A percentile compares a stretch with the other conserved stretches of the same genome.
Evolutionary conservation across 495 filamentous ascomycete species (phyloP).

Genomic region (Penicillium pancosmium): DNA sequence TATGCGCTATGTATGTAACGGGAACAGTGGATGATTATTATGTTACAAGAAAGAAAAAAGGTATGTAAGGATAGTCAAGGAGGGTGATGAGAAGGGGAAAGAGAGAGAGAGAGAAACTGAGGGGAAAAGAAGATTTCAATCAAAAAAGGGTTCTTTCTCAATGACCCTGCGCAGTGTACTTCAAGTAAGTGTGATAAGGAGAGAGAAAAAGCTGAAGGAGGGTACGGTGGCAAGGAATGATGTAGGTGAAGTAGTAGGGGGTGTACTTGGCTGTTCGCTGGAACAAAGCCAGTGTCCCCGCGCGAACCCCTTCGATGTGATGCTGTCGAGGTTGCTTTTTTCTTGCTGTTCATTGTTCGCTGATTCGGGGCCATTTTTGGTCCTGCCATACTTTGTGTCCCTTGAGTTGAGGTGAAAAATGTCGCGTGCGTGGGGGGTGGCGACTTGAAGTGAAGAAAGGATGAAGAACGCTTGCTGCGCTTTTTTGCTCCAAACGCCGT

Average conservation of each 20-base stretch:
- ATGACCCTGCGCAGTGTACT: neutral
- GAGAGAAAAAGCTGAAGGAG: conserved; percentile 1
- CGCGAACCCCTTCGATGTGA: conserved; percentile 5
- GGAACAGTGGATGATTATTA: conserved; percentile 17
- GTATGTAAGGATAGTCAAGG: conserved; percentile 14
- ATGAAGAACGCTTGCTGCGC: conserved; percentile 17
- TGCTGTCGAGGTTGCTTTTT: neutral
- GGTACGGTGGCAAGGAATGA: conserved; percentile 8
- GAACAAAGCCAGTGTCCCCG: neutral
- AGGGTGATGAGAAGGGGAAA: conserved; percentile 5
- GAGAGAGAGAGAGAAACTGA: conserved; percentile 1
- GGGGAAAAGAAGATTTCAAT: neutral
- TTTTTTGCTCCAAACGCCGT: conserved; percentile 23
- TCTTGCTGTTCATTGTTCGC: conserved; percentile 7
- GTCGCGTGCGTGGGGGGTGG: neutral
- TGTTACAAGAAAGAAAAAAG: conserved; percentile 23
- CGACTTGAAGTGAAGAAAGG: conserved; percentile 13
- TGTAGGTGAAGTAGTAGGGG: neutral
- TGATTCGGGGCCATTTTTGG: conserved; percentile 17
- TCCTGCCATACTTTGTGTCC: conserved; percentile 27
- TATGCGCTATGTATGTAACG: conserved; percentile 24
- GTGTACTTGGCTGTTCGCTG: neutral
- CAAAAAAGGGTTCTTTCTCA: neutral
- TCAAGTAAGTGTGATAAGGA: neutral
- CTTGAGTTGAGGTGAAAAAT: conserved; percentile 7